Conservation (phyloP, 129 eudicot genomes). For the Artemisia annua region DNA sequence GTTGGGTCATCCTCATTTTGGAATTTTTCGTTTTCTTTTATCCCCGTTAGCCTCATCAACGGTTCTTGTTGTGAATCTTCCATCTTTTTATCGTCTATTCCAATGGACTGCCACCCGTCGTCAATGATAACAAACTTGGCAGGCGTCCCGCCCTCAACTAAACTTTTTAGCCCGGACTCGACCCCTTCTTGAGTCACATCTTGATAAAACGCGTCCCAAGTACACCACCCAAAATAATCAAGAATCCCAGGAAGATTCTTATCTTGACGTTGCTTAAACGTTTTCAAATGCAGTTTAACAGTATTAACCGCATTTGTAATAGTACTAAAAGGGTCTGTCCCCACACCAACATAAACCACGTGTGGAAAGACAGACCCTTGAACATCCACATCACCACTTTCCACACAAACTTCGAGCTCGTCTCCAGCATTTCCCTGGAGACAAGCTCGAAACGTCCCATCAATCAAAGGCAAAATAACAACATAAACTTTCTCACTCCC, state of each 20-base stretch:
- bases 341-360: slow-evolving; percentile 49
- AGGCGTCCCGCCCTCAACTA: slow-evolving; percentile 62
- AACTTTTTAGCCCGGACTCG: slow-evolving; percentile 65
- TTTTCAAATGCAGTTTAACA: slow-evolving; percentile 50
- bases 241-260: slow-evolving; percentile 64
- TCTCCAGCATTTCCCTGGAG: slow-evolving; percentile 61
- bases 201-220: slow-evolving; percentile 89
- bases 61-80: slow-evolving; percentile 27
- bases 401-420: slow-evolving; percentile 66
- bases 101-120: slow-evolving; percentile 91
- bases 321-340: slow-evolving; percentile 62
- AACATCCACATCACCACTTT: slow-evolving; percentile 62
- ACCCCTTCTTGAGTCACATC: slow-evolving; percentile 82
- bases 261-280: slow-evolving; percentile 62
- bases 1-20: slow-evolving; percentile 59
- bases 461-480: slow-evolving; percentile 75
- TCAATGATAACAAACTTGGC: slow-evolving; percentile 78
- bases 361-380: slow-evolving; percentile 42
- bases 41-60: slow-evolving; percentile 64
- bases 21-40: slow-evolving; percentile 79
- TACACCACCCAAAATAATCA: slow-evolving; percentile 87
- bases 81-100: slow-evolving; percentile 33
- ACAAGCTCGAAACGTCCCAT: slow-evolving; percentile 81
- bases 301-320: slow-evolving; percentile 51
- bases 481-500: slow-evolving; percentile 45